Evolutionary conservation across 495 filamentous ascomycete species (phyloP).

Genomic region (Coniosporium apollinis): DNA sequence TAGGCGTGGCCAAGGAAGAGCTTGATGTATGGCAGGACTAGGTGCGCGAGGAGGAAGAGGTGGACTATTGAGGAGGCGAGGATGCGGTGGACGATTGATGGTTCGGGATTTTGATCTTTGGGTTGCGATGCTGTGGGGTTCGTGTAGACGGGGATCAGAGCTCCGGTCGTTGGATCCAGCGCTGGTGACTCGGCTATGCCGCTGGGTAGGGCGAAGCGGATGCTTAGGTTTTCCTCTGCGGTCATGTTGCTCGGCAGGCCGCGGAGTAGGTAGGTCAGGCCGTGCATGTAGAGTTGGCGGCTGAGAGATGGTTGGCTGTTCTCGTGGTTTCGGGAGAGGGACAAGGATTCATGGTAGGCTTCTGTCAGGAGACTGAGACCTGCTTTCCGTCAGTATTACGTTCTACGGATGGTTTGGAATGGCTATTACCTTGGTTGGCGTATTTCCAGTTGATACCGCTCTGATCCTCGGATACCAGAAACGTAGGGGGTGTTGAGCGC

Average conservation of each 20-base stretch:
- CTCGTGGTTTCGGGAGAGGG: slow-evolving; percentile 12
- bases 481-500: slow-evolving; percentile 1
- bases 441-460: slow-evolving; percentile 31
- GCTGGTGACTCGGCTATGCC: slow-evolving; percentile 5
- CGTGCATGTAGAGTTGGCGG: slow-evolving; percentile 50
- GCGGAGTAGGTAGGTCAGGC: slow-evolving; percentile 46
- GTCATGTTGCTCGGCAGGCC: slow-evolving; percentile 45
- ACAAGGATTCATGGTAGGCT: slow-evolving; percentile 21
- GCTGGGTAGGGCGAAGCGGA: slow-evolving; percentile 31
- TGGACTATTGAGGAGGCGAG: slow-evolving; percentile 39
- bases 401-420: too few species aligned
- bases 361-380: slow-evolving; percentile 24
- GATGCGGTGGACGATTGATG: slow-evolving; percentile 40
- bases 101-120: slow-evolving; percentile 9
- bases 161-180: slow-evolving; percentile 3
- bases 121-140: not conserved
- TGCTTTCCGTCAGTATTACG: slow-evolving; percentile 2
- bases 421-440: slow-evolving; percentile 31
- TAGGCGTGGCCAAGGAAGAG: slow-evolving; percentile 34
- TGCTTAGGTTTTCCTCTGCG: slow-evolving; percentile 25
- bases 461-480: slow-evolving; percentile 12
- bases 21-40: slow-evolving; percentile 41
- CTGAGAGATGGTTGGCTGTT: slow-evolving; percentile 24
- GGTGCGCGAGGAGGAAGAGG: slow-evolving; percentile 37
- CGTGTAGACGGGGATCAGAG: slow-evolving; percentile 6